Evolutionary conservation across 176 grass and related monocot species (phyloP).

Genomic region (Ananas comosus): DNA sequence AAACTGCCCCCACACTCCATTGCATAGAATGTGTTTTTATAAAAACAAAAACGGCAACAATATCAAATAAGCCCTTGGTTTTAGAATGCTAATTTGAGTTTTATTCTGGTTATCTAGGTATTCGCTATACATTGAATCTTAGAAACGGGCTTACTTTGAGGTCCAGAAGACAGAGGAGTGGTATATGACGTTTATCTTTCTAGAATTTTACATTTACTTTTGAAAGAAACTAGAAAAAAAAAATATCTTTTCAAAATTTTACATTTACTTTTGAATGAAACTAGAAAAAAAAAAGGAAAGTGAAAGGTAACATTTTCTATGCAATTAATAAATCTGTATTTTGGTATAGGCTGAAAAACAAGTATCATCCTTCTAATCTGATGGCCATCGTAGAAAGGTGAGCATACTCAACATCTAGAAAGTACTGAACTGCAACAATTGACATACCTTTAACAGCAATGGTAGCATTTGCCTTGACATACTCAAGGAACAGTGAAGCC

Average conservation of each 20-base stretch:
- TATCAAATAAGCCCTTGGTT: not conserved
- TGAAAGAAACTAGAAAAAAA: too few relatives aligned
- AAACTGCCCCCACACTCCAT: too few relatives aligned
- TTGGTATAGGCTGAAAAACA: constrained; percentile 83
- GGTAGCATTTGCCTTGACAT: constrained; percentile 4
- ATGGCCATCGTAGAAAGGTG: constrained; percentile 86
- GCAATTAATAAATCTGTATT: constrained; percentile 3
- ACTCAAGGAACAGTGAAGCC: constrained; percentile 2
- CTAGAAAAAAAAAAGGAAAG: too few relatives aligned
- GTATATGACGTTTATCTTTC: constrained; percentile 19
- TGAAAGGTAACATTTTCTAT: too few relatives aligned
- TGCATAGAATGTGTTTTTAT: too few relatives aligned
- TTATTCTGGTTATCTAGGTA: constrained; percentile 48
- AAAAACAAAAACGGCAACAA: not conserved
- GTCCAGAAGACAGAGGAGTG: constrained; percentile 83
- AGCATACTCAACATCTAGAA: not conserved
- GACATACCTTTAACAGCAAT: not conserved
- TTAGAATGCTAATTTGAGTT: constrained; percentile 10
- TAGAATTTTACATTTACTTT: not conserved
- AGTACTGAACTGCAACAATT: constrained; percentile 1
- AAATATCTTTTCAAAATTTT: too few relatives aligned
- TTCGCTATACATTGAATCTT: constrained; percentile 82
- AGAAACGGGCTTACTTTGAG: constrained; percentile 87
- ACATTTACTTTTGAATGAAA: too few relatives aligned
- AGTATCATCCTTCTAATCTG: constrained; percentile 95